Base-by-base conservation (phyloP, 1,139 yeast species). In the Kodamaea ohmeri region DNA sequence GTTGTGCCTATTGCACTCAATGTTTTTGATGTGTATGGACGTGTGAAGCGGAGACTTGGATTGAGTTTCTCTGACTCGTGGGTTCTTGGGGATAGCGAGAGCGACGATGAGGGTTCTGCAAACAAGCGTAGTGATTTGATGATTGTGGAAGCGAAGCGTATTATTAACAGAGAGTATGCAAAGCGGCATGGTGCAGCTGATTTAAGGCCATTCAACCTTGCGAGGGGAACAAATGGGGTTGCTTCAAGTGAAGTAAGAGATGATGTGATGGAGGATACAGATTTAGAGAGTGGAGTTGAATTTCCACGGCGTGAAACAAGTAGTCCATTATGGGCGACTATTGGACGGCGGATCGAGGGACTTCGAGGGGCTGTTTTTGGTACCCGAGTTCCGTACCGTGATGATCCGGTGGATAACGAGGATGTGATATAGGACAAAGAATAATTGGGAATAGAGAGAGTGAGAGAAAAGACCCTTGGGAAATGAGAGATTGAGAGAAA, bases 1-100 rank as follows among this genome's bases (percentile, higher is more conserved):
- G 50, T 87, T 13, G 61, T 87, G 11, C 95, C 95, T 0, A 75
- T 86, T 14, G 46, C 73, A 0, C 60, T 85, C 40, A 78, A 90
- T 0, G 50, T 72, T 12, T 83, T 86, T 56, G 78, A 83, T 51
- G 67, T 83, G n/a, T 85, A 83, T 57, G 92, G 83, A 43, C 73
- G 67, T 43, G 49, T 84, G 14, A 80, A 78, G 60, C 68, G 67
- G 44, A 71, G 56, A 36, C 42, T 68, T 15, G 80, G 77, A 9
- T 61, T 58, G 42, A 53, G 62, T 24, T 78, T 80, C 8, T 76
- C 77, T 50, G 83, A 80, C 37, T 56, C 78, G n/a, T 73, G 58
- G 60, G 20, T 43, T 4, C 40, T 47, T 21, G 48, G 47, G 32
- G 51, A 44, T 15, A 44, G 40, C 13, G 52, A 41, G 13, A 39